Base-by-base conservation (phyloP, 768 basidiomycete genomes). In the Austroboletus festivus region DNA sequence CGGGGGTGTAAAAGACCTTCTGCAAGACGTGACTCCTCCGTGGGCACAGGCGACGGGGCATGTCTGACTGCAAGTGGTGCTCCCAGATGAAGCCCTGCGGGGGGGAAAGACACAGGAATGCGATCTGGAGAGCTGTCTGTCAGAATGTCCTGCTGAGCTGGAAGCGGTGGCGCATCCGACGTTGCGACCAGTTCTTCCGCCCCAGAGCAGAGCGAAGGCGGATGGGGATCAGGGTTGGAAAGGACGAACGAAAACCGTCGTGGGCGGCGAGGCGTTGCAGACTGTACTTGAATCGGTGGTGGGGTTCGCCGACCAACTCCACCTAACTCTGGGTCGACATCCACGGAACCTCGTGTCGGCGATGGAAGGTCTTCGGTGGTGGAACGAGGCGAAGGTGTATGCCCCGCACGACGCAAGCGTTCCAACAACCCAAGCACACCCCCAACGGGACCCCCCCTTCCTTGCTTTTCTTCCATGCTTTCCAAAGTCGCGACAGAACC, bases 1-100 rank as follows among this genome's bases (percentile, higher is more conserved):
- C 67, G 58, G 3, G 65, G 65, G 35, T 67, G 64, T 18, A 67
- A 52, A 11, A 67, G 64, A 15, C 66, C 66, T 13, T 65, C 66
- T 7, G 48, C 54, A 30, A 52, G 48, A 19, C 45, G 55, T 1
- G 51, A 60, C 39, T 58, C 65, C 16, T 68, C 64, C 9, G 66
- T 66, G 19, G 55, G 57, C 4, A 1, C 64, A 0, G 67, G 64
- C 1, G 65, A 61, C 18, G 63, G 60, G 1, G 43, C n/a, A 23
- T 52, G 46, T 9, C 51, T 42, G 4, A 34, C 21, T 8, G 52
- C 50, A 42, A 53, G 41, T 16, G 43, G 5, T 30, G 37, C 37
- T 11, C 19, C 26, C 3, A 47, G 43, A 20, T 47, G 51, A 20
- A 34, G 21, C 11, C 18, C 50, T 33, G 19, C 48, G 0, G 40